Conservation (phyloP, 2,329 filamentous ascomycete genomes). For the Cercospora janseana region DNA sequence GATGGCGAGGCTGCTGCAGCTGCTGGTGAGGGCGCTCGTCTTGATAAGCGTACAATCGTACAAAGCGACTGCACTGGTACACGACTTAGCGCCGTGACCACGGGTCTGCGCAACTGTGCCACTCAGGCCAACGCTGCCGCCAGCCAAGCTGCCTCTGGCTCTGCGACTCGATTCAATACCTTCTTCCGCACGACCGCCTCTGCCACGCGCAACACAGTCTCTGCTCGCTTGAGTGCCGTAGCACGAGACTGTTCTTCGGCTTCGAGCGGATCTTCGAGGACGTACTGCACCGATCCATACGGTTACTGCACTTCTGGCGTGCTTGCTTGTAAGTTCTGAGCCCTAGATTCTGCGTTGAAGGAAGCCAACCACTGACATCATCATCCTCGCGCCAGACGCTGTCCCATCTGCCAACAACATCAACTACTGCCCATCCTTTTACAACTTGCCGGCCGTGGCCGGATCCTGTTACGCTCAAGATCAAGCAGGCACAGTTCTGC, state of each 20-base stretch:
- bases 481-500: constrained; percentile 1
- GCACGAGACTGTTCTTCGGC: background rate
- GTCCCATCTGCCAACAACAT: constrained; percentile 3
- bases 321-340: background rate
- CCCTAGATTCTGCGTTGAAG: background rate
- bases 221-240: background rate
- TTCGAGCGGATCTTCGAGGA: background rate
- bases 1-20: background rate
- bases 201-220: background rate
- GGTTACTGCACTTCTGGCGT: constrained; percentile 1
- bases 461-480: background rate
- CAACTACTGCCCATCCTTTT: constrained; percentile 2
- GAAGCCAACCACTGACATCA: too few relatives aligned
- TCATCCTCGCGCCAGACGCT: background rate
- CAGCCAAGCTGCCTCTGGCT: constrained; percentile 1
- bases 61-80: constrained; percentile 2
- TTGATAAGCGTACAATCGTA: background rate
- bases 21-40: background rate
- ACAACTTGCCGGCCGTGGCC: background rate
- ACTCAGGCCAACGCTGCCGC: constrained; percentile 1
- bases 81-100: background rate
- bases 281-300: constrained; percentile 1
- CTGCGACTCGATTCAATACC: constrained; percentile 2
- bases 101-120: background rate
- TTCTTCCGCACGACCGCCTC: constrained; percentile 4